Percentiles rank a stretch among this genome's conserved stretches.
Evolutionary conservation across 176 grass and related monocot genomes (phyloP).

Genomic region (Tuctoria greenei): DNA sequence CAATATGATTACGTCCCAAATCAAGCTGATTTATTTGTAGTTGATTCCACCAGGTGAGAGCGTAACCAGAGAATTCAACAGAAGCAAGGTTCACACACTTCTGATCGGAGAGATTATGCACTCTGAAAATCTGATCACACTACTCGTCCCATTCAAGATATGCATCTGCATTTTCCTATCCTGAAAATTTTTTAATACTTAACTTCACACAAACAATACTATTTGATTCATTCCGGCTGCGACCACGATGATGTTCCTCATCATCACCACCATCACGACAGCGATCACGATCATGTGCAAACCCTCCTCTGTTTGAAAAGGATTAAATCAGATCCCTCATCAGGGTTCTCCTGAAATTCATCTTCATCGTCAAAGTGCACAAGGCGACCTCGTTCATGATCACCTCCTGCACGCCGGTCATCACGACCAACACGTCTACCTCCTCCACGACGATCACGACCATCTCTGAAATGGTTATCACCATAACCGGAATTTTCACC

Average conservation of each 20-base stretch:
- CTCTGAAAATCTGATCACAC: not conserved
- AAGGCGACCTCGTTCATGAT: too few species aligned
- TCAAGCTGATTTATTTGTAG: not conserved
- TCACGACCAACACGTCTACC: too few species aligned
- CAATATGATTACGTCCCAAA: not conserved
- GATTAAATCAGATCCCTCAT: not conserved
- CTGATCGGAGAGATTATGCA: not conserved
- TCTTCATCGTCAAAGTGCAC: too few species aligned
- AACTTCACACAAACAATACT: not conserved
- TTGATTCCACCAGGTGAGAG: not conserved
- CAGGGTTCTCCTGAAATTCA: too few species aligned
- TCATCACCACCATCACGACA: not conserved
- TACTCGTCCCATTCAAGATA: not conserved
- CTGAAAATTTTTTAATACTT: not conserved
- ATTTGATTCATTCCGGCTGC: not conserved
- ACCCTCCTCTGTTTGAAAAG: not conserved
- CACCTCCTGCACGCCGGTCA: too few species aligned
- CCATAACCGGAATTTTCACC: too few species aligned
- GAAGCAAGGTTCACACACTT: not conserved
- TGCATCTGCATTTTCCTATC: not conserved
- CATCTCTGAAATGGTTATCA: too few species aligned
- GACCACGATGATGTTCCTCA: not conserved
- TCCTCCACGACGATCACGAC: too few species aligned
- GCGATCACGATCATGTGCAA: not conserved
- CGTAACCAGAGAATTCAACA: not conserved